Conservation (phyloP, 805 yeast genomes). For the Wickerhamiella kurtzmanii region DNA sequence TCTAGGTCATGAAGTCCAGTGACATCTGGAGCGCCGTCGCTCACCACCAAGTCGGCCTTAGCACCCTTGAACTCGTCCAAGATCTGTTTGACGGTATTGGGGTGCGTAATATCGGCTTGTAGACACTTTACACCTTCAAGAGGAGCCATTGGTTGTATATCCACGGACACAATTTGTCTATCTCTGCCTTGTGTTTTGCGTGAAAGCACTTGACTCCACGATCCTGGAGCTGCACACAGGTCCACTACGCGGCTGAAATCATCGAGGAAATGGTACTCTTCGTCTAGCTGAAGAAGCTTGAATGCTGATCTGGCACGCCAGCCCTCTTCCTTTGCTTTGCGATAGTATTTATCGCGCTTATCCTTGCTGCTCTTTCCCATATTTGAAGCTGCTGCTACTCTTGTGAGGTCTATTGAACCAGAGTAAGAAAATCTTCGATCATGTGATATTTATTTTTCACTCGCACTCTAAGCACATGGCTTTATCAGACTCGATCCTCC, state of each 20-base stretch:
- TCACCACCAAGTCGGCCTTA: slow-evolving; percentile 87
- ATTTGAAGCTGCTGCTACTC: too few species aligned
- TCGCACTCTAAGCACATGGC: background rate
- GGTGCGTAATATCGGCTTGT: slow-evolving; percentile 97
- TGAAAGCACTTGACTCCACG: slow-evolving; percentile 90
- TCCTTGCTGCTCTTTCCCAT: slow-evolving; percentile 96
- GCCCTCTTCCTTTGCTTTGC: slow-evolving; percentile 95
- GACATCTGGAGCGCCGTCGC: slow-evolving; percentile 98
- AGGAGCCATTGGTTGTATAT: slow-evolving; percentile 94
- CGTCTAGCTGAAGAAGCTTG: slow-evolving; percentile 79
- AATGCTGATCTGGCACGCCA: slow-evolving; percentile 97
- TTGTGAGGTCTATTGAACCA: background rate
- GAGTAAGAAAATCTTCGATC: background rate
- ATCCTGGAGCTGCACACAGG: slow-evolving; percentile 96
- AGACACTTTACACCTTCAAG: slow-evolving; percentile 79
- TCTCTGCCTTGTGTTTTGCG: slow-evolving; percentile 38
- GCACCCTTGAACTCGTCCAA: slow-evolving; percentile 77
- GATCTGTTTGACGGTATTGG: slow-evolving; percentile 66
- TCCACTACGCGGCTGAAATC: slow-evolving; percentile 79
- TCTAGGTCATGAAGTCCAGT: slow-evolving; percentile 95
- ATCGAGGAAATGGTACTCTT: slow-evolving; percentile 68
- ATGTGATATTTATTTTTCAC: background rate
- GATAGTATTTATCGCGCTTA: slow-evolving; percentile 68
- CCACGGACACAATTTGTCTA: slow-evolving; percentile 83
- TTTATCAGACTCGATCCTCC: too few species aligned